Evolutionary conservation across 2,329 filamentous ascomycete genomes (phyloP), one percentile per base, ranked within the genome.

Genomic region (Stemphylium beticola): DNA sequence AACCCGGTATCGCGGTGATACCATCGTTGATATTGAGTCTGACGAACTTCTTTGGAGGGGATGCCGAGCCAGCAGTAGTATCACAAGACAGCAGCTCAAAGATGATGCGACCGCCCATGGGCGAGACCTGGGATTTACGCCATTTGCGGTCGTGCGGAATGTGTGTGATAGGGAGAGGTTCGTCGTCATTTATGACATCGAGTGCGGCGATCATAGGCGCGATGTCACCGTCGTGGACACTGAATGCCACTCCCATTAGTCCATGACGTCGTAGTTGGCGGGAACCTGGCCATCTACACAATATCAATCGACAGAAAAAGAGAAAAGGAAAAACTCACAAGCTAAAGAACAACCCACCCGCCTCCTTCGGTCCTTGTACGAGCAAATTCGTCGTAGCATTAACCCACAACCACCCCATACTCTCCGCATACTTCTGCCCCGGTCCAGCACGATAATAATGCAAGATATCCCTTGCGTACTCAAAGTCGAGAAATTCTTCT

Each of bases 371-470:
- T 0, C 82, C 79, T 34, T 79, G 67, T 4, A 71, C 61, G 51
- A 86, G 69, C 32, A 86, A 66, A 41, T 78, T 73, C 6, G 78
- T 74, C 0, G 83, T 86, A 4, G 83, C 82, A 66, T 86, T 84
- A 40, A 87, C 61, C 81, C 82, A 87, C 9, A 85, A 66, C 79
- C 78, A 83, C 2, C 84, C 84, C 81, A 86, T 83, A 1, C 77
- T 73, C 5, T 76, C 74, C 2, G 78, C 79, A 60, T 83, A 86
- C 26, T 72, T 75, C 54, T 83, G 85, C 0, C 84, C 84, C 0
- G 83, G 82, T 0, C 84, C 84, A 8, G 82, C 79, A 26, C 84
- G 79, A 66, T 86, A 86, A 66, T 83, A 86, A 61, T 86, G 83
- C 12, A 84, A 67, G 3, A 86, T 37, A 62, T 86, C 84, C 26